A percentile compares a stretch with the other conserved stretches of the same genome.
These are phyloP conservation scores for Russula sp. DNA, from an alignment of 768 basidiomycete species.

Conservation along the genomic window DNA sequence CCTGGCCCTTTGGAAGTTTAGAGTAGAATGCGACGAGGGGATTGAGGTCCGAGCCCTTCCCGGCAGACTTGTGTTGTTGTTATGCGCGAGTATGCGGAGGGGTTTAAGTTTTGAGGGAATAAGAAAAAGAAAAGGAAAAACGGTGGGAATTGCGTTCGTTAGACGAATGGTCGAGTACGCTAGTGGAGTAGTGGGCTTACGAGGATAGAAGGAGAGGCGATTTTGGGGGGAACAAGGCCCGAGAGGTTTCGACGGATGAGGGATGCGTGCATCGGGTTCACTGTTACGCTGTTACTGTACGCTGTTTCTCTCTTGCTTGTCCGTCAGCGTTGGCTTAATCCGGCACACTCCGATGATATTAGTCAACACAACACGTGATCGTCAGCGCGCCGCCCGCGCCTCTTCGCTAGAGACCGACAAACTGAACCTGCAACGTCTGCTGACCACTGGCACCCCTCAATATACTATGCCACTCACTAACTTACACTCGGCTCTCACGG, in stretches of 20 bases:
- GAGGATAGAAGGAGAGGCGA: constrained; percentile 86
- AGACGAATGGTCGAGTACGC: not conserved
- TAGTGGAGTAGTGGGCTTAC: constrained; percentile 45
- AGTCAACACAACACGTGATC: constrained; percentile 4
- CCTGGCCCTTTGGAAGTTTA: constrained; percentile 88
- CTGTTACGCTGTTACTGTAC: not conserved
- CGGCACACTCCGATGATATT: not conserved
- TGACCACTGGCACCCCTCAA: no score
- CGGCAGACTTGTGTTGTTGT: constrained; percentile 64
- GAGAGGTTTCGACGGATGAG: constrained; percentile 82
- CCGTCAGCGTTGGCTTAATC: not conserved
- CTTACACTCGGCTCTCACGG: not conserved
- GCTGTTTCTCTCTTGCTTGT: not conserved
- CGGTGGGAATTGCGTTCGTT: not conserved
- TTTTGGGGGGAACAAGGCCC: constrained; percentile 89
- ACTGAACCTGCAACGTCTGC: no score
- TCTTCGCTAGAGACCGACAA: no score
- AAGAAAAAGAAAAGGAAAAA: not conserved
- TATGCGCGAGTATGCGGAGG: no score
- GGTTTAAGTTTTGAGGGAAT: not conserved
- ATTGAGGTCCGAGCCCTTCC: constrained; percentile 73
- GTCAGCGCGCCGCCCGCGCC: no score
- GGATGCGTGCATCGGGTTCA: constrained; percentile 69
- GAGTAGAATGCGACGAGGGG: constrained; percentile 95
- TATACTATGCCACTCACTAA: not conserved